Evolutionary conservation across 2,329 filamentous ascomycete genomes (phyloP), one percentile per base, ranked within the genome.

Genomic region (Fusarium foetens): DNA sequence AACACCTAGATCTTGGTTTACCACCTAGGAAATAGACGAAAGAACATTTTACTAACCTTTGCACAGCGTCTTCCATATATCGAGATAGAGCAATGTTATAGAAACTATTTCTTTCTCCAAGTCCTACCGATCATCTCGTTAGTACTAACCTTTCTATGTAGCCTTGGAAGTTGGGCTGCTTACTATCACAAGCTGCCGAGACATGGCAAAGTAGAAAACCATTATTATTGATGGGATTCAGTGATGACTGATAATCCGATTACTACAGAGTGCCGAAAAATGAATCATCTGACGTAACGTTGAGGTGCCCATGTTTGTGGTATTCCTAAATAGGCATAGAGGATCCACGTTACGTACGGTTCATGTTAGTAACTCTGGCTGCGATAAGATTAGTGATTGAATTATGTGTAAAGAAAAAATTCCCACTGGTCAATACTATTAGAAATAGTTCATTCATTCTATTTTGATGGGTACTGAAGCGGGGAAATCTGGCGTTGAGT

Each of bases 351-450:
- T 69, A 71, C 68, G 55, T 72, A 70, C 52, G n/a, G 6, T 29
- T 60, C 27, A 21, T 45, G 42, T 72, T 72, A 72, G 53, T 73
- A 12, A 72, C 25, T 23, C 11, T n/a, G 8, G 31, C 16, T 23
- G 9, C 10, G 29, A 49, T 35, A 14, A 21, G 21, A 29, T 35
- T 70, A 60, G 48, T 73, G 43, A 62, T 39, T 25, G 3, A 63
- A 41, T 7, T 38, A 36, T 70, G 52, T 60, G 57, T 70, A 72
- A 70, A 12, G 7, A 8, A 10, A 48, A 43, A 11, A 1, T 2
- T 10, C 2, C 7, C 2, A 21, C 58, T 70, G 42, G 46, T 9
- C 2, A 29, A 17, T 19, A n/a, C 6, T 23, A 14, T 39, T 19
- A 4, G 7, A 23, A 17, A 16, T 3, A 8, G 12, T 23, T 25